These are phyloP conservation scores for Kappamyces sp. DNA, from an alignment of 192 early-diverging fungal species.

Conservation along the genomic window DNA sequence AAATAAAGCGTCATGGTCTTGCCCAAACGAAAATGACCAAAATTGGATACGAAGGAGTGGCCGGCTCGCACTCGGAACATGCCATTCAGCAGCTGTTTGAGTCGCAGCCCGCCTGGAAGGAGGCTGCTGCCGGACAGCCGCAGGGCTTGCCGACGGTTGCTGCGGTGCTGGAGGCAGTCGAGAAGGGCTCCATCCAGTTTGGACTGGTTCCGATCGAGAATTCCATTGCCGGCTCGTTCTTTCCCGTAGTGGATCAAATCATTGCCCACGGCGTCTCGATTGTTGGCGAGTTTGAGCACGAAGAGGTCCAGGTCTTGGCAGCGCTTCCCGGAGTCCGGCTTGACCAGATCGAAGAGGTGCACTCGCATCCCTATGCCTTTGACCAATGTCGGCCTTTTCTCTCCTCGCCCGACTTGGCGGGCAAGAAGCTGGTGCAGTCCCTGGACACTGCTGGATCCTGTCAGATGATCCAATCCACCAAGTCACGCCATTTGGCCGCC, in stretches of 20 bases:
- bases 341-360: slow-evolving; percentile 21
- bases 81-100: slow-evolving; percentile 22
- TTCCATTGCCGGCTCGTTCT: slow-evolving; percentile 27
- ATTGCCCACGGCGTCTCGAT: slow-evolving; percentile 21
- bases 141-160: slow-evolving; percentile 16
- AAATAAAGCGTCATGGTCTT: too few species aligned
- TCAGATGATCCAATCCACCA: slow-evolving; percentile 12
- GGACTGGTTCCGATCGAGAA: slow-evolving; percentile 33
- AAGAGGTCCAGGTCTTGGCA: slow-evolving; percentile 23
- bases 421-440: slow-evolving; percentile 16
- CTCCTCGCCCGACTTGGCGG: background rate
- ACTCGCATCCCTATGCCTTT: slow-evolving; percentile 29
- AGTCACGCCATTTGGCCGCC: slow-evolving; percentile 19
- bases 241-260: slow-evolving; percentile 26
- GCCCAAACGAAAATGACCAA: too few species aligned
- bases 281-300: slow-evolving; percentile 26
- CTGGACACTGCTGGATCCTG: slow-evolving; percentile 25
- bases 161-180: slow-evolving; percentile 22
- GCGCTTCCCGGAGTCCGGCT: slow-evolving; percentile 22
- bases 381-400: slow-evolving; percentile 34
- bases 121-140: background rate
- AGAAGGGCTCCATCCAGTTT: slow-evolving; percentile 15
- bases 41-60: slow-evolving; percentile 1
- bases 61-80: slow-evolving; percentile 28
- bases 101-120: slow-evolving; percentile 11